Base-by-base conservation (phyloP, 352 stramenopile species). In the Globisporangium parvum region DNA sequence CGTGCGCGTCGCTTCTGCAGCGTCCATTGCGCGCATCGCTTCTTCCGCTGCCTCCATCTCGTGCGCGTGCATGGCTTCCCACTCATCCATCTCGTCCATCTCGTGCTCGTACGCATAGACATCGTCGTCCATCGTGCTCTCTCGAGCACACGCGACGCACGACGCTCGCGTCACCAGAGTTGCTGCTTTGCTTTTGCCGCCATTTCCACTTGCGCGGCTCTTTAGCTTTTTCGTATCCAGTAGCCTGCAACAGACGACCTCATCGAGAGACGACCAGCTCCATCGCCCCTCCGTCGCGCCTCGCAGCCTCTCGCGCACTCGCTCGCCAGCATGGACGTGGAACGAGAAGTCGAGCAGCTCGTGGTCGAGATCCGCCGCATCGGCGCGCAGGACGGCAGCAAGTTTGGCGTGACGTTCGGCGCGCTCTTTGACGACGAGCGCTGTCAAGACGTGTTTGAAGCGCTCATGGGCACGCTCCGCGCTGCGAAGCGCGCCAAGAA, bases 371-470 rank as follows among this genome's bases (percentile, higher is more conserved):
- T 93, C 69, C 64, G 63, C 24, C 73, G 82, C 45, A 63, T 93
- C 58, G 80, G 64, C 26, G 59, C 57, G 47, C 70, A 89, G 56
- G 63, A 80, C 20, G 69, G 63, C 15, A 66, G 65, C 57, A 63
- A 63, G 53, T 83, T 85, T n/a, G 72, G 70, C 48, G 80, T 92
- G 20, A 71, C 64, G 8, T 95, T 95, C 65, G 85, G 85, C 23
- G 70, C 71, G 53, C 68, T 95, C 48, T 95, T 95, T 62, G 80
- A 90, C 57, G 85, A 95, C 63, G 80, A 91, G 59, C 69, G 81
- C 49, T 87, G 85, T 44, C 74, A 87, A 51, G 73, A 95, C 47
- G 64, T 88, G 24, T 88, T 87, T 23, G 77, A 93, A 60, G 83
- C 85, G 21, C 67, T 95, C 48, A 87, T 95, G 62, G 85, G 85